Base-by-base conservation (phyloP, 2,329 filamentous ascomycete genomes). In the Xylaria sp. region DNA sequence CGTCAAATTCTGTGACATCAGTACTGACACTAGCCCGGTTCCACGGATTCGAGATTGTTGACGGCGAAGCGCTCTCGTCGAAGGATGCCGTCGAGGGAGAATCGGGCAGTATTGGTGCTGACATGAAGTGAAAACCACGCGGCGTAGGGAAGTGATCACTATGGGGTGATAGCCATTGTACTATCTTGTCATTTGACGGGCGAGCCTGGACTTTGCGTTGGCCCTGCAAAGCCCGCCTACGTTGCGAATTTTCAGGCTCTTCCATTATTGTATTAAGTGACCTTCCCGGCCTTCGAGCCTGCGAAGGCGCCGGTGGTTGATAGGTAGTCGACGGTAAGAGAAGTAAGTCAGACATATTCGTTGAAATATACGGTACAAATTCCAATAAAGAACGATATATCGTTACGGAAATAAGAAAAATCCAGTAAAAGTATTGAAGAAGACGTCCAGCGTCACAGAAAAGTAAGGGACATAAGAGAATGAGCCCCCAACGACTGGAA, bases 1-100 rank as follows among this genome's bases (percentile, higher is more conserved):
- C 93, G 80, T 97, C 93, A 75, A 95, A 95, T 72, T 93, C 91
- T 73, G 88, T 92, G 71, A 86, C 86, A 74, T 89, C 88, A 73
- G 91, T 91, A 78, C 86, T 83, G 74, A 85, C 81, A 83, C 87
- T 91, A 75, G 84, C 83, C 74, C 89, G 85, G 71, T 87, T 90
- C 92, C 91, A 90, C 31, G 84, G 85, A 71, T 87, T 85, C 25
- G 87, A 88, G 49, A 84, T 86, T 10, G 84, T 85, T 63, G 84
- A 88, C 66, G 87, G 80, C 46, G 82, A 82, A 62, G 76, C 78
- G 68, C 78, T 80, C 74, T 81, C 84, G 70, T 87, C 86, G 67
- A 82, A 83, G 7, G 87, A 86, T 46, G 81, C 81, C 58, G 85
- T 85, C 25, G 87, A 88, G 23, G 88, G 87, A 62, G 89, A 89